Conservation (phyloP, 2,329 filamentous ascomycete genomes). For the Stachybotrys chlorohalonatus region DNA sequence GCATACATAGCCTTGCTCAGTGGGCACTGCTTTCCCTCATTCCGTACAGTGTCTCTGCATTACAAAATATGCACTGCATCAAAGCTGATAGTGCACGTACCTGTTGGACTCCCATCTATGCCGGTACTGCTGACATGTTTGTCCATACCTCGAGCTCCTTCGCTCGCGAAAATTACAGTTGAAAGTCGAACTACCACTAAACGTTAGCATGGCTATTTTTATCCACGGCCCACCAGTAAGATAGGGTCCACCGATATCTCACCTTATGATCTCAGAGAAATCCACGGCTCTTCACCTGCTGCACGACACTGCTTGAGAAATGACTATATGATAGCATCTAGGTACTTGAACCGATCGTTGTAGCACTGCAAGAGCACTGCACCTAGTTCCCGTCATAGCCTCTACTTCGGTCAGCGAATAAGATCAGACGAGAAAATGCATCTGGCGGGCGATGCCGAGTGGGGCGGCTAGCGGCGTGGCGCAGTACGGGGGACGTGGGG, state of each 20-base stretch:
- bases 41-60: neutral
- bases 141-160: no score
- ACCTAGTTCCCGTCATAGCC: neutral
- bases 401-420: neutral
- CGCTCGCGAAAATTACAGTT: no score
- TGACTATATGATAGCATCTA: no score
- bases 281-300: no score
- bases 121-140: no score
- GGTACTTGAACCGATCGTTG: no score
- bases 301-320: no score
- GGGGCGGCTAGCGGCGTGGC: neutral
- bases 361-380: no score
- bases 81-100: neutral
- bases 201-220: neutral
- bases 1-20: neutral
- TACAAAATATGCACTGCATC: neutral
- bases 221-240: neutral
- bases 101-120: neutral
- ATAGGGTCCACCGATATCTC: neutral
- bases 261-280: neutral
- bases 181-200: no score
- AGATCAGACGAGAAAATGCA: neutral
- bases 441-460: neutral
- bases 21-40: neutral
- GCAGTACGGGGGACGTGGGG: neutral